These are phyloP conservation scores for Tolypocladium pustulatum DNA, from an alignment of 2,329 filamentous ascomycete genomes.

Conservation along the genomic window DNA sequence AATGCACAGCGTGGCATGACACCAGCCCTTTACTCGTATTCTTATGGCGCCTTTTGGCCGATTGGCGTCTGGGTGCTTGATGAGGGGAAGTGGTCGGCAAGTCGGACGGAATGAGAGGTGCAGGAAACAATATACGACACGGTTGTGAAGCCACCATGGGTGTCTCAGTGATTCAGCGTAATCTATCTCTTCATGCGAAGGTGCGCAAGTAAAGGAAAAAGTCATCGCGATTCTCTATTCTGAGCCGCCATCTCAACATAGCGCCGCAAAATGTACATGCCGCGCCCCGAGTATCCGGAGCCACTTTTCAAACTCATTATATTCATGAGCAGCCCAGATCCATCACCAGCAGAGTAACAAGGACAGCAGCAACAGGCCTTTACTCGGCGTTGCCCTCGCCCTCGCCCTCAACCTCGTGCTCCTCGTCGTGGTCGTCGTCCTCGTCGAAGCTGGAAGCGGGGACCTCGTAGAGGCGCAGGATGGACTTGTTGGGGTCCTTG, in stretches of 20 bases:
- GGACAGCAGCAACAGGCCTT: background rate
- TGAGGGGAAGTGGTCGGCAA: background rate
- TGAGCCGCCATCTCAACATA: background rate
- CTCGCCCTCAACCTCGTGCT: constrained; percentile 37
- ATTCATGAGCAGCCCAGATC: background rate
- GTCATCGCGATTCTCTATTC: background rate
- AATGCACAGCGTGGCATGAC: background rate
- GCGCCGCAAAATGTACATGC: background rate
- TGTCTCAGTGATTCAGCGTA: background rate
- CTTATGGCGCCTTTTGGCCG: background rate
- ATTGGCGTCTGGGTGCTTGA: background rate
- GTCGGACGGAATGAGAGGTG: background rate
- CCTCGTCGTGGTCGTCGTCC: constrained; percentile 61
- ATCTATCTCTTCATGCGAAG: background rate
- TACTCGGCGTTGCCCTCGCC: constrained; percentile 19
- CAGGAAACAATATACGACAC: background rate
- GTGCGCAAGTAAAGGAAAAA: background rate
- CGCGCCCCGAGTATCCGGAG: background rate
- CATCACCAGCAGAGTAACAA: background rate
- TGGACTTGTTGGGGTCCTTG: constrained; percentile 94
- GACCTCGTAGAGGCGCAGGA: constrained; percentile 87
- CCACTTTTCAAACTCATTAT: background rate
- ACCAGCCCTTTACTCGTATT: background rate
- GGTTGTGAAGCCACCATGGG: background rate
- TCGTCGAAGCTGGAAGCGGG: constrained; percentile 85